phyloP scores from a whole-genome alignment of 2,329 filamentous ascomycete species.

The Fusarium bulbicola region DNA sequence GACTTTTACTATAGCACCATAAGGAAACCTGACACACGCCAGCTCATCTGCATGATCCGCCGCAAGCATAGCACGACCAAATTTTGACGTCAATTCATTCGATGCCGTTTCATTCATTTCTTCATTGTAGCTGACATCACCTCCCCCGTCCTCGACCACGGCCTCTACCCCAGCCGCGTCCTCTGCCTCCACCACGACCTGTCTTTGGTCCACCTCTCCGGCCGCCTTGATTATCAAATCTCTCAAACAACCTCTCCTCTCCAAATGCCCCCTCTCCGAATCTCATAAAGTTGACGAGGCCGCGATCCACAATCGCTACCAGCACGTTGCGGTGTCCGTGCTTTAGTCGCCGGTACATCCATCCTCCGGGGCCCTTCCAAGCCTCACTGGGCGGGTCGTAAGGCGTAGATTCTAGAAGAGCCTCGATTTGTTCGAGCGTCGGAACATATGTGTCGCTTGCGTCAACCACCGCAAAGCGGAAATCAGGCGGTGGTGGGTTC shows the following conservation, averaged over 20 bases:
- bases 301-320: constrained; percentile 88
- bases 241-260: constrained; percentile 75
- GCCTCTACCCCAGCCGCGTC: constrained; percentile 40
- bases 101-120: constrained; percentile 16
- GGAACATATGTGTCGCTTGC: constrained; percentile 77
- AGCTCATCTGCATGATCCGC: constrained; percentile 4
- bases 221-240: constrained; percentile 56
- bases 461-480: constrained; percentile 83
- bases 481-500: constrained; percentile 81
- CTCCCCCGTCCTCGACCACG: constrained; percentile 38
- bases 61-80: not conserved
- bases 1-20: not conserved
- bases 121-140: constrained; percentile 28
- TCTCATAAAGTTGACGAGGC: constrained; percentile 86
- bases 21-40: constrained; percentile 2
- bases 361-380: constrained; percentile 55
- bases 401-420: constrained; percentile 78
- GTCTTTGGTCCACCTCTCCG: constrained; percentile 53
- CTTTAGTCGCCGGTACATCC: constrained; percentile 80
- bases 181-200: constrained; percentile 52
- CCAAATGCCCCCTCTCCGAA: constrained; percentile 84
- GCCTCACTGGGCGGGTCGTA: constrained; percentile 65
- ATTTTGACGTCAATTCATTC: constrained; percentile 12
- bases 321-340: constrained; percentile 86
- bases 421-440: constrained; percentile 74